Evolutionary conservation across 129 eudicot genomes (phyloP).

Genomic region (Apium graveolens): DNA sequence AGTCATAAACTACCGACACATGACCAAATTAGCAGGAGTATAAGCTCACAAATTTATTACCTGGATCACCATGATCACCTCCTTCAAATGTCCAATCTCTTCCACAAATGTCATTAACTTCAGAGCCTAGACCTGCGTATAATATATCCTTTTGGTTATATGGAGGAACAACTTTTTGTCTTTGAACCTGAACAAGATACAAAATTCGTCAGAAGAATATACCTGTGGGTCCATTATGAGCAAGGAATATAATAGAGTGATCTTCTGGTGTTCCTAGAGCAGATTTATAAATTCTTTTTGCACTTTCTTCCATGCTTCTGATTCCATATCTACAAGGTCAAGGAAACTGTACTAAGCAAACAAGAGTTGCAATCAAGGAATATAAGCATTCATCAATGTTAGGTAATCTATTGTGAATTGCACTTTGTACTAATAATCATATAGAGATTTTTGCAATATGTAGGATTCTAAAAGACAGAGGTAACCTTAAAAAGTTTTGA

Average conservation of each 20-base stretch:
- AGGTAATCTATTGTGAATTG: neutral
- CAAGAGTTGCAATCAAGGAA: slow-evolving; percentile 8
- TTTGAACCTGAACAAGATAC: neutral
- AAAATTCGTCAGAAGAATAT: slow-evolving; percentile 11
- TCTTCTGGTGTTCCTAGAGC: slow-evolving; percentile 67
- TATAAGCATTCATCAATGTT: neutral
- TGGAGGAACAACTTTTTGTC: slow-evolving; percentile 2
- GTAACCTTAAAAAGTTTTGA: neutral
- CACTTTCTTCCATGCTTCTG: slow-evolving; percentile 64
- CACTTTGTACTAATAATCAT: neutral
- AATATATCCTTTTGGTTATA: neutral
- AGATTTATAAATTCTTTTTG: slow-evolving; percentile 52
- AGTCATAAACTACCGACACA: neutral
- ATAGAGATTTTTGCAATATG: neutral
- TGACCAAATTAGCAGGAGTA: neutral
- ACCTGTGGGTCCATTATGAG: slow-evolving; percentile 98
- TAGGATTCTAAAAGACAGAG: neutral
- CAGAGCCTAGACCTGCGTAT: slow-evolving; percentile 72
- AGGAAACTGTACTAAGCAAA: neutral
- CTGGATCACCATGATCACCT: slow-evolving; percentile 97
- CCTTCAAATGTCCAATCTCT: slow-evolving; percentile 72
- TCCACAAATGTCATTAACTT: slow-evolving; percentile 83
- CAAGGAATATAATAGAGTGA: slow-evolving; percentile 73
- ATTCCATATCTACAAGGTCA: slow-evolving; percentile 62
- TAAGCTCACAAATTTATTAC: slow-evolving; percentile 26